Percentiles rank a stretch among this genome's conserved stretches.
phyloP scores from a whole-genome alignment of 2,329 filamentous ascomycete genomes.

The Aspergillus glaucus region DNA sequence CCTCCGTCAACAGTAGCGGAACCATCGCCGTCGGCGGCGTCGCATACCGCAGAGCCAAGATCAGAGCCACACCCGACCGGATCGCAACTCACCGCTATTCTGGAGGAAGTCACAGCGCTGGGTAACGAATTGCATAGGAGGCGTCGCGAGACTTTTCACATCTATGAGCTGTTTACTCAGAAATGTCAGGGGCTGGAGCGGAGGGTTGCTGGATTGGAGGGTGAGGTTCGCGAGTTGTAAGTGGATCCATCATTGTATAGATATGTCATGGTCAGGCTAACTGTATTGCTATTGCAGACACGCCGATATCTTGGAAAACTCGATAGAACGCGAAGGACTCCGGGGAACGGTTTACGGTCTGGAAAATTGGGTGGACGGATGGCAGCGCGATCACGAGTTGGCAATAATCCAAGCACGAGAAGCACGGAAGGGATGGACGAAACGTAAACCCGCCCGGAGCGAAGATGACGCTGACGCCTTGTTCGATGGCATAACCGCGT shows the following conservation, averaged over 20 bases:
- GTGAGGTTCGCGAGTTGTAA: constrained; percentile 53
- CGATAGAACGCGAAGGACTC: constrained; percentile 29
- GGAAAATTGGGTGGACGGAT: constrained; percentile 25
- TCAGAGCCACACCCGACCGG: constrained; percentile 5
- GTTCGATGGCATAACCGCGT: constrained; percentile 35
- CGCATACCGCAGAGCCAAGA: neutral
- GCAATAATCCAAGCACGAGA: constrained; percentile 4
- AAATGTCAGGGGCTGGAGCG: constrained; percentile 53
- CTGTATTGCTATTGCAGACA: constrained; percentile 11
- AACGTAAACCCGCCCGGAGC: constrained; percentile 10
- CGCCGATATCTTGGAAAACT: constrained; percentile 26
- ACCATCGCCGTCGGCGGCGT: neutral
- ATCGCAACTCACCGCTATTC: constrained; percentile 16
- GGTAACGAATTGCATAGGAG: constrained; percentile 20
- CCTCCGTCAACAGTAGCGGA: neutral
- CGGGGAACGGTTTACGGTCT: constrained; percentile 31
- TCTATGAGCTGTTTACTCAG: constrained; percentile 55
- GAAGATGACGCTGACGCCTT: constrained; percentile 23
- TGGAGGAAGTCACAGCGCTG: constrained; percentile 19
- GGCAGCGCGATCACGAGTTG: constrained; percentile 18
- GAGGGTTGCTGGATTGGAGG: constrained; percentile 56
- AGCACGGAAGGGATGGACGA: constrained; percentile 12
- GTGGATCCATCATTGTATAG: constrained; percentile 8
- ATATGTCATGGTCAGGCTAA: neutral
- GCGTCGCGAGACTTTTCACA: constrained; percentile 44